Conservation (phyloP, 192 early-diverging fungal species). For the Backusella macrospora region DNA sequence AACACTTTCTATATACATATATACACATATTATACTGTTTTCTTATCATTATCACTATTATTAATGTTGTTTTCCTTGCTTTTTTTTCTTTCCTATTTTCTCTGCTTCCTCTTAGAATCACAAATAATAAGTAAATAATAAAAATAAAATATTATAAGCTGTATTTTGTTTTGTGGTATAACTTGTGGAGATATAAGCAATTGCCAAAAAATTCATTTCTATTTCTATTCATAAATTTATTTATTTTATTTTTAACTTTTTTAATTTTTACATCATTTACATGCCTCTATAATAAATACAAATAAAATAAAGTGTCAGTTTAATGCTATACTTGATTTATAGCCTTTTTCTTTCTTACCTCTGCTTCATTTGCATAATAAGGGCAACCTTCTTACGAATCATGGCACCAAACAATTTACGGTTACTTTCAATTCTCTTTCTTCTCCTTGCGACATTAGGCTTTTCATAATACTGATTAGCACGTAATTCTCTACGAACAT, state of each 20-base stretch:
- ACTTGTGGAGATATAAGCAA: too few relatives aligned
- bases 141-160: neutral
- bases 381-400: slow-evolving; percentile 63
- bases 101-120: too few relatives aligned
- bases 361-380: slow-evolving; percentile 67
- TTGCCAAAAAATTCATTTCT: neutral
- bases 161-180: neutral
- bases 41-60: too few relatives aligned
- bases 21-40: too few relatives aligned
- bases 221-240: neutral
- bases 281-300: slow-evolving; percentile 25
- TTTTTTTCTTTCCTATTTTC: too few relatives aligned
- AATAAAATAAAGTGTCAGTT: neutral
- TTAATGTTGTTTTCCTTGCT: too few relatives aligned
- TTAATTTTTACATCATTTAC: slow-evolving; percentile 23
- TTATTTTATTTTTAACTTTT: slow-evolving; percentile 4
- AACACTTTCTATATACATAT: too few relatives aligned
- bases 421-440: slow-evolving; percentile 56
- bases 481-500: slow-evolving; percentile 57
- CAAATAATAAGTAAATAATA: neutral
- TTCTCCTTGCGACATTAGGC: slow-evolving; percentile 64
- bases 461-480: slow-evolving; percentile 67
- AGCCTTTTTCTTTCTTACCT: slow-evolving; percentile 26
- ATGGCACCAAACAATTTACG: slow-evolving; percentile 60
- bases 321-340: neutral